phyloP scores from a whole-genome alignment of 192 early-diverging fungal genomes.

The Mortierella alpina region DNA sequence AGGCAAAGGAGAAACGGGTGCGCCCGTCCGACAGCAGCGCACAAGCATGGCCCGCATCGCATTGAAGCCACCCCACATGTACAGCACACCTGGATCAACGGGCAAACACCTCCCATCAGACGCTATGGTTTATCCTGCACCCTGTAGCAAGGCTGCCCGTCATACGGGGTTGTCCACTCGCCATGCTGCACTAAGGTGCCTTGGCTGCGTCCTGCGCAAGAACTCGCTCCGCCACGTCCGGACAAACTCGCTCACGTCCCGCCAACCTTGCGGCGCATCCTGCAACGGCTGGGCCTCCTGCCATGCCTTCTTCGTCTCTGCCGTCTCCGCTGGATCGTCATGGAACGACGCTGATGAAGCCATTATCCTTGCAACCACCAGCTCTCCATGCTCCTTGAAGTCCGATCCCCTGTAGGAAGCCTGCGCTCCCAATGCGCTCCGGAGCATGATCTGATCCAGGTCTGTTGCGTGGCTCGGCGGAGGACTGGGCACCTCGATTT shows the following conservation, averaged over 20 bases:
- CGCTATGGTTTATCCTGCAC: not conserved
- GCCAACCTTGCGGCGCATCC: constrained; percentile 18
- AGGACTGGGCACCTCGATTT: constrained; percentile 20
- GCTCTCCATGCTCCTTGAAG: constrained; percentile 40
- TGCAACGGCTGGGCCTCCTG: constrained; percentile 16
- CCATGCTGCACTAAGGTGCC: constrained; percentile 35
- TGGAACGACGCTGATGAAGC: constrained; percentile 28
- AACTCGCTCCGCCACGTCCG: constrained; percentile 38
- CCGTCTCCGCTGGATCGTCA: constrained; percentile 17
- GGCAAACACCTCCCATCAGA: too few species aligned
- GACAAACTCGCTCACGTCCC: constrained; percentile 32
- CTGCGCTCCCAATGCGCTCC: constrained; percentile 28
- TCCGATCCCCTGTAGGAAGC: constrained; percentile 21
- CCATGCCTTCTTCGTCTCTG: constrained; percentile 23
- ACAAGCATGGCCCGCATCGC: too few species aligned
- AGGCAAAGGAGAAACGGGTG: not conserved
- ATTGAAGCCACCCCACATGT: too few species aligned
- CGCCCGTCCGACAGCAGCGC: too few species aligned
- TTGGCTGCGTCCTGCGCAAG: constrained; percentile 19
- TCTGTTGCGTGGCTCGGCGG: constrained; percentile 15
- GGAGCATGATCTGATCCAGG: constrained; percentile 13
- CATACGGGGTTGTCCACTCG: constrained; percentile 35
- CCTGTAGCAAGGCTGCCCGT: not conserved
- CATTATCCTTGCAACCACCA: constrained; percentile 38
- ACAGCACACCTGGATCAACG: too few species aligned